Base-by-base conservation (phyloP, 345 rosid genomes). In the Mallotus nudiflorus region DNA sequence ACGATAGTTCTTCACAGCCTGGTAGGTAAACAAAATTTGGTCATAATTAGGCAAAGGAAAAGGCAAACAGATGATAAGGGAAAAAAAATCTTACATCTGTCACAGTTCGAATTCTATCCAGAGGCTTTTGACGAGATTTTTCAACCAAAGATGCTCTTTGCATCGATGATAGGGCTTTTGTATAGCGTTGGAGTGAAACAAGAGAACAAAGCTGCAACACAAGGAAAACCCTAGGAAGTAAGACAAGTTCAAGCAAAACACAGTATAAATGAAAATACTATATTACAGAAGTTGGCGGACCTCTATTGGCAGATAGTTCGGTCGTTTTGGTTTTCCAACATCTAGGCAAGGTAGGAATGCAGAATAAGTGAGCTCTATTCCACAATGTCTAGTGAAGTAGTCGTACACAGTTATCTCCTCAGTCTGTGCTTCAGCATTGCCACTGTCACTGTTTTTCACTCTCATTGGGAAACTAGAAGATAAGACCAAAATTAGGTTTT, bases 241-340 rank as follows among this genome's bases (percentile, higher is more conserved):
- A 53, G 48, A 67, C 54, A 59, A 16, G 55, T 57, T 31, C 6
- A 28, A 68, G 44, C 19, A 27, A 65, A 49, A 42, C 29, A 37
- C 37, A n/a, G 7, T 66, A 56, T 50, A 68, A 35, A 57, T 25
- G 19, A 22, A 40, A 18, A 29, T 13, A 22, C 31, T 42, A 31
- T 48, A 27, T 1, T 33, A 18, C 66, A 33, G 31, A 69, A 53
- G 63, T 31, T 70, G 56, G 60, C 74, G 52, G 37, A 90, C 97
- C 92, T 92, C 97, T 39, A 95, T 51, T 20, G 97, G 99, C 74
- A 92, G 70, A 82, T 87, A 90, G 82, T 54, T 87, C 22, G 97
- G 96, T 68, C 86, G 79, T 53, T 89, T 87, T 27, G 99, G 91
- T 82, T 86, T 95, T 67, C 99, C 97, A 70, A 92, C 97, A 83